Conservation (phyloP, 179 eudicot species). For the Spinacia oleracea region DNA sequence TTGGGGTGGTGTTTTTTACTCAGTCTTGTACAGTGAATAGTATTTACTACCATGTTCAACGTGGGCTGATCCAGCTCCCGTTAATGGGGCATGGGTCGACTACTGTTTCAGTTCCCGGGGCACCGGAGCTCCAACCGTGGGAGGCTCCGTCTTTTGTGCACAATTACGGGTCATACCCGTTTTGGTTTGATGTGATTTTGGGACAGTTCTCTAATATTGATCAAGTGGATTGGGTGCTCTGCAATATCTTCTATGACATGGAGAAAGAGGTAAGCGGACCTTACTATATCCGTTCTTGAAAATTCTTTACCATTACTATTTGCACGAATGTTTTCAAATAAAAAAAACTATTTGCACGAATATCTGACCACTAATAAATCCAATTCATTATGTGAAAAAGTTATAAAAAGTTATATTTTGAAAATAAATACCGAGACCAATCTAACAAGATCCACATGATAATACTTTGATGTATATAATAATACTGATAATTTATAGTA, state of each 20-base stretch:
- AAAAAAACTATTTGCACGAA: too few species aligned
- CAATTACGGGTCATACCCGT: slow-evolving; percentile 24
- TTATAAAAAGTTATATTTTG: too few species aligned
- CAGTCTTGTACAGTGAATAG: slow-evolving; percentile 35
- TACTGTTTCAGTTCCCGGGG: slow-evolving; percentile 21
- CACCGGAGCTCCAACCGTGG: slow-evolving; percentile 23
- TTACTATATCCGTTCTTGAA: too few species aligned
- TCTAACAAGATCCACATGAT: too few species aligned
- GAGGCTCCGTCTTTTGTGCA: slow-evolving; percentile 32
- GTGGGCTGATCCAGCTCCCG: slow-evolving; percentile 28
- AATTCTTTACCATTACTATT: too few species aligned
- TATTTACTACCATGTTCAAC: slow-evolving; percentile 30
- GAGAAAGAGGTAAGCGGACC: slow-evolving; percentile 36
- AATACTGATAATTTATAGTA: too few species aligned
- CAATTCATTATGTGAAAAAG: too few species aligned
- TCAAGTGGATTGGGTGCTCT: slow-evolving; percentile 34
- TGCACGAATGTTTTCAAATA: too few species aligned
- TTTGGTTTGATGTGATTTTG: slow-evolving; percentile 12
- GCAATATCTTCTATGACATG: slow-evolving; percentile 29
- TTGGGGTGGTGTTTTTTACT: slow-evolving; percentile 28
- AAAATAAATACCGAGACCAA: too few species aligned
- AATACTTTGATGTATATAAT: too few species aligned
- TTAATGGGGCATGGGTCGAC: neutral
- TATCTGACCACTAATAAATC: too few species aligned
- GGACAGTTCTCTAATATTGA: slow-evolving; percentile 33